Evolutionary conservation across 805 yeast genomes (phyloP), one percentile per base, ranked within the genome.

Genomic region (Huiozyma naganishii): DNA sequence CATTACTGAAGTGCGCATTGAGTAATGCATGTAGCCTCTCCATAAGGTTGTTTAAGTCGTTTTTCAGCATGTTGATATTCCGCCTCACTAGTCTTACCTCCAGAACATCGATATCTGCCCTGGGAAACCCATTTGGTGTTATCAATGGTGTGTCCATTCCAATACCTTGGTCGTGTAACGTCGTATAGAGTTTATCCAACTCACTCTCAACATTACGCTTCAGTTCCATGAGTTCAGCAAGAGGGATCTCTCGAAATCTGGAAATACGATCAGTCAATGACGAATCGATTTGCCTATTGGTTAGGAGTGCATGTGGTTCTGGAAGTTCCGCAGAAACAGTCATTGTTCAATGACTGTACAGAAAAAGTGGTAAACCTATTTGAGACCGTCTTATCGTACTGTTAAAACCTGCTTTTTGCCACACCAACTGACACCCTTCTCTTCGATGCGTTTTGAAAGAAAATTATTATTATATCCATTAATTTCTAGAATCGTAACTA

Each of bases 71-170:
- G 32, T 83, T 77, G 30, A 89, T 76, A 53, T 73, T 74, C 7
- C 78, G 73, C 46, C 96, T 66, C 1, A 79, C 57, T 7, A 73
- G 59, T 42, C 95, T 66, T 9, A 87, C 69, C 41, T 73, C 73
- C 2, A 87, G 76, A 5, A 90, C 83, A 54, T 90, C 95, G 28
- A 90, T 71, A 55, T 90, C 97, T 12, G 69, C 61, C 37, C 97
- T 66, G 0, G 98, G 98, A 53, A 76, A 90, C 17, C 97, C 96
- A 55, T 90, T 95, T 0, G 54, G 46, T 0, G 82, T 76, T 2
- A 84, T 62, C 45, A 90, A 61, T 0, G 78, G 69, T 1, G 89
- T 79, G 27, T 71, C 60, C 85, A 86, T 79, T 50, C 74, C 79
- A 4, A 70, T 77, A 9, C 68, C 63, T 49, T 76, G 76, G 45